Base-by-base conservation (phyloP, 169 alveolate species). In the Cryptosporidium parvum region DNA sequence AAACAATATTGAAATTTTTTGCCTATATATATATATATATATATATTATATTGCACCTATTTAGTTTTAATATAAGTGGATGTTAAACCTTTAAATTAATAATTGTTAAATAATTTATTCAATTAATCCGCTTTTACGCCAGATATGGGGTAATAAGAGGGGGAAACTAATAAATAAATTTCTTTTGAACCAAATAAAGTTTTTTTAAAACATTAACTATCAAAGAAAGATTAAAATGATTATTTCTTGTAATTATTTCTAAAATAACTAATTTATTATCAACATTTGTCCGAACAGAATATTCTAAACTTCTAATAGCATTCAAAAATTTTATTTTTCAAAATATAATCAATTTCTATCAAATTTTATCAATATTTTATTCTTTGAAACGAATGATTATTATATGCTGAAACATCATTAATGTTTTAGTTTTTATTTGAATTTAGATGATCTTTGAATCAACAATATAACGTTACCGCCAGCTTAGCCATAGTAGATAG, bases 71-170 rank as follows among this genome's bases (percentile, higher is more conserved):
- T 26, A 35, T 65, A 65, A 65, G 44, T 33, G 53, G 33, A 35
- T 65, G 29, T 35, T 29, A 29, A 35, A 33, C 72, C 72, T 23
- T 29, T 65, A 65, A n/a, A 65, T 65, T 65, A 35, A 14, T 65
- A 59, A 59, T 59, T 65, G 18, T 3, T 65, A 31, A 35, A 37
- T n/a, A 39, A 39, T 65, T 23, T 21, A 65, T 65, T 21, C 39
- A 59, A 44, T 39, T 37, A 69, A 39, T 73, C 71, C 71, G 72
- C 59, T 56, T 39, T 73, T 73, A 56, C 51, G 86, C 29, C 48
- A 73, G 70, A 73, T 73, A 73, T 70, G 85, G 85, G 85, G 85
- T 33, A 5, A 65, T 70, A 26, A 70, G 68, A 48, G 68, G 85
- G 85, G 85, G 39, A 56, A 56, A n/a, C 35, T 16, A 56, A 56